phyloP scores from a whole-genome alignment of 2,329 filamentous ascomycete species.

The Monilinia fructigena region DNA sequence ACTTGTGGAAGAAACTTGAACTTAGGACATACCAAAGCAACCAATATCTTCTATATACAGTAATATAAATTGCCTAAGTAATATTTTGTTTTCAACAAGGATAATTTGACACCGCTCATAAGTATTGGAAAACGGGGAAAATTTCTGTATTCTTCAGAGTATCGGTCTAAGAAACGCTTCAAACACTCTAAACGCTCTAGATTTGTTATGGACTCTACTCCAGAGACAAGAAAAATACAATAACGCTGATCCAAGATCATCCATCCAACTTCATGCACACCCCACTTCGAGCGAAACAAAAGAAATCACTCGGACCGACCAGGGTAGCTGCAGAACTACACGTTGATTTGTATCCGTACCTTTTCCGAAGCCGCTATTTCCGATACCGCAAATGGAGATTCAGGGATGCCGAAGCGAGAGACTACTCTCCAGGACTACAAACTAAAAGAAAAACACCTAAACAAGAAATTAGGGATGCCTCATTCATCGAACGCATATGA shows the following conservation, averaged over 20 bases:
- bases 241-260: not conserved
- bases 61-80: not conserved
- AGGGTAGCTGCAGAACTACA: slow-evolving; percentile 9
- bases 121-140: not conserved
- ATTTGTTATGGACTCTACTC: not conserved
- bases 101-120: slow-evolving; percentile 6
- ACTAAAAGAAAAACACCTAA: not conserved
- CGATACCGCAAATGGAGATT: slow-evolving; percentile 12
- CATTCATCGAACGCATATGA: not conserved
- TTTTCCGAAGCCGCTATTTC: not conserved
- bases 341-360: not conserved
- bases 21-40: not conserved
- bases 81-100: not conserved
- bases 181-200: not conserved
- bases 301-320: slow-evolving; percentile 11
- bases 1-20: not conserved
- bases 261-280: not conserved
- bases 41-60: slow-evolving; percentile 3
- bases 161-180: not conserved
- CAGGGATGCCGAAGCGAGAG: slow-evolving; percentile 17
- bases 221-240: not conserved
- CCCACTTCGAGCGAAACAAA: not conserved
- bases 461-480: slow-evolving; percentile 3
- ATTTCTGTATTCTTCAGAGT: not conserved
- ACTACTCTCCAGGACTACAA: slow-evolving; percentile 1